Evolutionary conservation across 768 basidiomycete genomes (phyloP).

Genomic region (Termitomyces sp.): DNA sequence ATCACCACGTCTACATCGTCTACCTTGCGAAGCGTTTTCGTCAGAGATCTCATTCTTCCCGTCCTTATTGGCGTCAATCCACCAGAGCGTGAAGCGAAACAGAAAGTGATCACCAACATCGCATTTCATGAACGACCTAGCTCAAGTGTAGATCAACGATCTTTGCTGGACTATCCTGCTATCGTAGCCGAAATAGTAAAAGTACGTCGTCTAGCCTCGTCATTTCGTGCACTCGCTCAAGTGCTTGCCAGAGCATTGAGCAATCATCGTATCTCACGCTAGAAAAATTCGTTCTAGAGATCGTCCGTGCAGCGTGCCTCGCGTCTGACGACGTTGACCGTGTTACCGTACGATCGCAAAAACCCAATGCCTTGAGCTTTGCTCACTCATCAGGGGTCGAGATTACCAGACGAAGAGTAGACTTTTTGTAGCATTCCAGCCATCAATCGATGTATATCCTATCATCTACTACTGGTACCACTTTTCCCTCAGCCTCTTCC

Average conservation of each 20-base stretch:
- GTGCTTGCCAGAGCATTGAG: conserved; percentile 39
- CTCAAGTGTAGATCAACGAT: conserved; percentile 3
- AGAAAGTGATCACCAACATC: conserved; percentile 57
- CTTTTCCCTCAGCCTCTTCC: conserved; percentile 61
- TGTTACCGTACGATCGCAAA: conserved; percentile 55
- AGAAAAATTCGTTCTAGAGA: conserved; percentile 51
- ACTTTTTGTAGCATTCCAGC: conserved; percentile 13
- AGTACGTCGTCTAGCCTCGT: conserved; percentile 16
- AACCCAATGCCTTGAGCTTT: conserved; percentile 70
- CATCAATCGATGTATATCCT: neutral
- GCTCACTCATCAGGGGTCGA: conserved; percentile 61
- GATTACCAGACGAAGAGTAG: conserved; percentile 41
- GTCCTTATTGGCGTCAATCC: conserved; percentile 71
- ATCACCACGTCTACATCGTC: conserved; percentile 19
- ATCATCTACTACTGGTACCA: conserved; percentile 58
- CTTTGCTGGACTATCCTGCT: conserved; percentile 33
- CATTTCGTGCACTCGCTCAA: neutral
- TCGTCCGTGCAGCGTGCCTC: conserved; percentile 36
- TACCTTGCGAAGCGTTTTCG: conserved; percentile 25
- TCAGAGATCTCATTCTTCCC: conserved; percentile 45
- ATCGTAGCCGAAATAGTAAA: conserved; percentile 32
- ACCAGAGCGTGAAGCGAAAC: conserved; percentile 62
- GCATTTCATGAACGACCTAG: conserved; percentile 31
- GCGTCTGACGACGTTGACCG: conserved; percentile 27
- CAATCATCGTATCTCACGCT: conserved; percentile 52